Conservation (phyloP, 108 stramenopile species). For the Stephanodiscus triporus region DNA sequence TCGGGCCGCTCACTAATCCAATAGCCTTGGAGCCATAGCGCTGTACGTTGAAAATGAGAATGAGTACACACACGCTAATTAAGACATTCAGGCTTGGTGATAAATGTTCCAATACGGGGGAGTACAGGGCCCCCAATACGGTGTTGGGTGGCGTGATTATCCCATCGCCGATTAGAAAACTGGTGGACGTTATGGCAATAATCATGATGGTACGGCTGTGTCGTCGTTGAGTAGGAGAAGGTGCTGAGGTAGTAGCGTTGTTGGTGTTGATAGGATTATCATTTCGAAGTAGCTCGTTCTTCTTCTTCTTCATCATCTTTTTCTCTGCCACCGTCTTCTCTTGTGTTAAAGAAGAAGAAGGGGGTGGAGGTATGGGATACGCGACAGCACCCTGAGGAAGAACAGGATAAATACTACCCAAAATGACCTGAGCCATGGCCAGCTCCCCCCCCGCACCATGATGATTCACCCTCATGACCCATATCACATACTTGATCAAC, state of each 20-base stretch:
- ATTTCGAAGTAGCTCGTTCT: too few species aligned
- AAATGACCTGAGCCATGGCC: constrained; percentile 9
- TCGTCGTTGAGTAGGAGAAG: background rate
- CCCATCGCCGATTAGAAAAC: constrained; percentile 7
- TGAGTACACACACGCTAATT: background rate
- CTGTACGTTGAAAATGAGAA: constrained; percentile 10
- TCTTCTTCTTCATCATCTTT: too few species aligned
- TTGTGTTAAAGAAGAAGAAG: too few species aligned
- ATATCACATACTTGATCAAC: constrained; percentile 10
- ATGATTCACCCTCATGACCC: constrained; percentile 13
- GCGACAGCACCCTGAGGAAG: background rate
- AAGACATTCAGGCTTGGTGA: background rate
- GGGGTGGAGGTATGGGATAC: too few species aligned
- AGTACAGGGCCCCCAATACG: background rate
- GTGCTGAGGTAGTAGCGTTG: background rate
- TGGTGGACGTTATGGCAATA: constrained; percentile 4
- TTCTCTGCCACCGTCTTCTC: too few species aligned
- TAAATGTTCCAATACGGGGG: background rate
- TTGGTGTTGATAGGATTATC: background rate
- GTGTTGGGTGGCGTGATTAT: constrained; percentile 9
- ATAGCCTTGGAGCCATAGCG: background rate
- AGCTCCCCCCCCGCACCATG: constrained; percentile 7
- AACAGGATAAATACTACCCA: background rate
- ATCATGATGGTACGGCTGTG: background rate
- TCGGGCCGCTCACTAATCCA: constrained; percentile 1